These are phyloP conservation scores for Capronia americana DNA, from an alignment of 2,329 filamentous ascomycete genomes.

Conservation along the genomic window DNA sequence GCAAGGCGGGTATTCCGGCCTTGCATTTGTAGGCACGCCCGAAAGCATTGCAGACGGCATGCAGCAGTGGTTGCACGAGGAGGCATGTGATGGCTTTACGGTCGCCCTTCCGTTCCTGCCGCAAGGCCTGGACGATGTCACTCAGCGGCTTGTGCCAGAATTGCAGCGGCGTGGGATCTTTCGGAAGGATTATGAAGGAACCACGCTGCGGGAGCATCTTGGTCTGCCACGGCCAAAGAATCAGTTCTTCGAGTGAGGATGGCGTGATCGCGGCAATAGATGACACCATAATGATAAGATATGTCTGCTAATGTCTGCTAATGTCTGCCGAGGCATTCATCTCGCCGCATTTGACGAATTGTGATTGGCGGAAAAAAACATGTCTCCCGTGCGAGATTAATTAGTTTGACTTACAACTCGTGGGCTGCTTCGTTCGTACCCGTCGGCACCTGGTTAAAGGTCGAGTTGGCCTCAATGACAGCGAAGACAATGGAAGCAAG, in stretches of 20 bases:
- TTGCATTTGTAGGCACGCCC: conserved; percentile 60
- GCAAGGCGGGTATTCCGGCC: conserved; percentile 57
- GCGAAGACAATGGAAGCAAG: too few relatives aligned
- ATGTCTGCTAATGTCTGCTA: too few relatives aligned
- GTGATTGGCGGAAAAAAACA: too few relatives aligned
- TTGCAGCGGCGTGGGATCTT: conserved; percentile 60
- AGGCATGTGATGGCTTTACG: conserved; percentile 60
- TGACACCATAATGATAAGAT: too few relatives aligned
- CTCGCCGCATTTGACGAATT: too few relatives aligned
- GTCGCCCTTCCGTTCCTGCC: conserved; percentile 59
- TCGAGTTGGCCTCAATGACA: too few relatives aligned
- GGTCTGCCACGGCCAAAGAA: conserved; percentile 58
- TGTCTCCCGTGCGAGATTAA: too few relatives aligned
- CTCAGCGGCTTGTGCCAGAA: conserved; percentile 56
- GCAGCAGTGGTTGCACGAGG: conserved; percentile 55
- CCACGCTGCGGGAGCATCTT: conserved; percentile 61
- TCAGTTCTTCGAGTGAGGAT: conserved; percentile 44
- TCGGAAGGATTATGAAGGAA: conserved; percentile 59
- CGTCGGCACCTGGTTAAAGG: too few relatives aligned
- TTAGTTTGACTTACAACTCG: too few relatives aligned
- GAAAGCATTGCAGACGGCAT: conserved; percentile 59
- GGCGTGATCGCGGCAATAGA: background rate
- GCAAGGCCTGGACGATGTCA: conserved; percentile 59
- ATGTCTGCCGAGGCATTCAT: too few relatives aligned
- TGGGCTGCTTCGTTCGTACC: too few relatives aligned